Evolutionary conservation across 2,329 filamentous ascomycete species (phyloP), one percentile per base, ranked within the genome.

Genomic region (Aspergillus sp.): DNA sequence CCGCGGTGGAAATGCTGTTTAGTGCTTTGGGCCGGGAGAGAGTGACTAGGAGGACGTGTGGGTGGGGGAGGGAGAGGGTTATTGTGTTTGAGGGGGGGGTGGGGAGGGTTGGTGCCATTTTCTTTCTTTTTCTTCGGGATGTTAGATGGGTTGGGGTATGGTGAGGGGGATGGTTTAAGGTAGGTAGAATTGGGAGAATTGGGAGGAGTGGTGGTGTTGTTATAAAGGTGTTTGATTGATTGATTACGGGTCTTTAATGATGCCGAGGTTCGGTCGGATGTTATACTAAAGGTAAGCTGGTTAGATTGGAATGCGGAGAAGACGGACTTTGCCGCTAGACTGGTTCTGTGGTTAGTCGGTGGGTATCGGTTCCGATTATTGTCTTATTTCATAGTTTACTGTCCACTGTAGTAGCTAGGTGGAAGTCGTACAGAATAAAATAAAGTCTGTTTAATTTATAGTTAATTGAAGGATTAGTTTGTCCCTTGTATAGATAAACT

Each of bases 31-130:
- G 74, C 10, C 80, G 75, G 63, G 78, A 78, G 61, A 82, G 75
- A 49, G 81, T 79, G 60, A 84, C 76, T 58, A 84, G 74, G 61
- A 83, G 71, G 72, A 82, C 70, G 65, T 78, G 72, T 43, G 77
- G 70, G 61, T 74, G 65, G 65, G 82, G 82, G 73, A 80, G 79
- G 54, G 71, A 68, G 62, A 80, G 70, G 51, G 68, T 64, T 55
- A 70, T 70, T 63, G 72, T 64, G 62, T 74, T 63, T 2, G 71
- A 32, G 63, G 77, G 74, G 12, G 72, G 75, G 45, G 69, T 66
- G 53, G 58, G 72, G 59, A 63, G 63, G 76, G 70, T 36, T 36
- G 32, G 32, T 13, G 32, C 12, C 68, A 73, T 72, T 59, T 63
- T 61, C 54, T 21, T 10, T 51, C 48, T 19, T 39, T 64, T 28